Evolutionary conservation across 768 basidiomycete genomes (phyloP).

Genomic region (Russula dissimulans): DNA sequence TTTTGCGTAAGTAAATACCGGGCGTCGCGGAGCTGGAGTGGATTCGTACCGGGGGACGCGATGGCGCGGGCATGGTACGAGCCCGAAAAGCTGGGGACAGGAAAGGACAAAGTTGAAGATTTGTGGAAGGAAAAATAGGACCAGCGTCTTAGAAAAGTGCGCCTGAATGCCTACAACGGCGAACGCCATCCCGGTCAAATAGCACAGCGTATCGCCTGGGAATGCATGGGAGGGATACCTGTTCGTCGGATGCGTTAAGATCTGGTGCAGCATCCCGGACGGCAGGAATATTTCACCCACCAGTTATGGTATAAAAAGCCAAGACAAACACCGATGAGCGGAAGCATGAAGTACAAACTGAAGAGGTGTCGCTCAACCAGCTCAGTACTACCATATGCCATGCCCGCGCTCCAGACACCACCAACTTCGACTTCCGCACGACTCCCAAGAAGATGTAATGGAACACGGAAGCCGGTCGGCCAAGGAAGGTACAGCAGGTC

Average conservation of each 20-base stretch:
- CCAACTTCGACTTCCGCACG: conserved; percentile 63
- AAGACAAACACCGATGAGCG: conserved; percentile 80
- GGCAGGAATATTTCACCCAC: conserved; percentile 37
- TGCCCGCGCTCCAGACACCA: conserved; percentile 73
- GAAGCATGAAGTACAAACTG: conserved; percentile 95
- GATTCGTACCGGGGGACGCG: conserved; percentile 71
- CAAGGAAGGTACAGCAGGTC: conserved; percentile 92
- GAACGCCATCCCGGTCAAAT: conserved; percentile 97
- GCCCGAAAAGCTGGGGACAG: conserved; percentile 87
- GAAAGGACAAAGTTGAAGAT: conserved; percentile 96
- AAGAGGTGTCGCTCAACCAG: conserved; percentile 91
- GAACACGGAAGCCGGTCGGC: conserved; percentile 66
- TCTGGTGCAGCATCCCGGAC: background rate
- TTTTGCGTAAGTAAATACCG: background rate
- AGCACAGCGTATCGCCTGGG: conserved; percentile 95
- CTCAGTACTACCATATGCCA: conserved; percentile 77
- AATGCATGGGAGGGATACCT: conserved; percentile 97
- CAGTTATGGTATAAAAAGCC: conserved; percentile 96
- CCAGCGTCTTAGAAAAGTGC: conserved; percentile 93
- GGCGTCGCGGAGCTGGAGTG: background rate
- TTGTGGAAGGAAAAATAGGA: conserved; percentile 96
- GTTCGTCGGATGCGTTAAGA: background rate
- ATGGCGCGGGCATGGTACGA: conserved; percentile 92
- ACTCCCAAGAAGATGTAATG: conserved; percentile 58
- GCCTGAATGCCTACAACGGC: conserved; percentile 95